Evolutionary conservation across 176 grass and related monocot genomes (phyloP).

Genomic region (Luzula sylvatica): DNA sequence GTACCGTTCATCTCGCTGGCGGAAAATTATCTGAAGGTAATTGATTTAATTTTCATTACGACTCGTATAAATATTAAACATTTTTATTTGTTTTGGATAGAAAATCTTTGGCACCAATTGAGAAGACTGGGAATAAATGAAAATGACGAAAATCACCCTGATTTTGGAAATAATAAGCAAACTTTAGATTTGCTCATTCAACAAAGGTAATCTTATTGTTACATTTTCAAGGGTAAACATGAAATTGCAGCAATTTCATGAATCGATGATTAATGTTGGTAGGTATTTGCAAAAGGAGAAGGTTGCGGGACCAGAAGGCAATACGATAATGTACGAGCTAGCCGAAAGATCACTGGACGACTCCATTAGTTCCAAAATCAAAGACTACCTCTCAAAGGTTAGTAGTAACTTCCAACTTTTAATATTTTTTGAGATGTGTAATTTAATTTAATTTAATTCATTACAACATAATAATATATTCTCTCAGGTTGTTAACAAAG

Average conservation of each 20-base stretch:
- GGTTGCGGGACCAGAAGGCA: conserved; percentile 60
- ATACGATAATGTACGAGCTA: conserved; percentile 67
- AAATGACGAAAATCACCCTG: conserved; percentile 38
- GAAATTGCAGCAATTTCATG: too few relatives aligned
- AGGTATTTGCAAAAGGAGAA: conserved; percentile 93
- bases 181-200: conserved; percentile 65
- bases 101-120: conserved; percentile 85
- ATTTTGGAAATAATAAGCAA: conserved; percentile 71
- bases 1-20: conserved; percentile 54
- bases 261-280: conserved; percentile 6
- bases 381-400: conserved; percentile 69
- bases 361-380: conserved; percentile 44
- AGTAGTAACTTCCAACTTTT: background rate
- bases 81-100: conserved; percentile 25
- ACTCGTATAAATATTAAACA: background rate
- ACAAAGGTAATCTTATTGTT: conserved; percentile 41
- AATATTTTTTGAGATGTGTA: background rate
- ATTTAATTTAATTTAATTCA: background rate
- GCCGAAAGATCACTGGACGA: conserved; percentile 86
- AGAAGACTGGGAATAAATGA: conserved; percentile 58
- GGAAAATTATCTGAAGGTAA: conserved; percentile 71
- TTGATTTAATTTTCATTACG: background rate
- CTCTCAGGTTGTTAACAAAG: conserved; percentile 16
- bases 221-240: too few relatives aligned
- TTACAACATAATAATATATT: background rate